Evolutionary conservation across 139 green algal species (phyloP).

Genomic region (Micractinium conductrix): DNA sequence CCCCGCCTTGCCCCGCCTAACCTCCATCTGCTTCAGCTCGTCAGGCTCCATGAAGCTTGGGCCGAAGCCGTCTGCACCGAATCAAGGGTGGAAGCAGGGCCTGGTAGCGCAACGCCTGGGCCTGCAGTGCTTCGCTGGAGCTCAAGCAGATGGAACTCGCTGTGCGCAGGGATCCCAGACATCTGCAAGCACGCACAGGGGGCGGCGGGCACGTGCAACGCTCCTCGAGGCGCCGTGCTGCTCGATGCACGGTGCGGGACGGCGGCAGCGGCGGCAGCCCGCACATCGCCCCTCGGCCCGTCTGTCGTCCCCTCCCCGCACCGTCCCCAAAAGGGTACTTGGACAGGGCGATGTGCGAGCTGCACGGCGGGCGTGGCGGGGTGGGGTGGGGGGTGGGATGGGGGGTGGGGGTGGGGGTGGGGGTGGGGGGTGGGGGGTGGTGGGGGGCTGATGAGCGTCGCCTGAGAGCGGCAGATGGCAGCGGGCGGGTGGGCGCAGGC

Average conservation of each 20-base stretch:
- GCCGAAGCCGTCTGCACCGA: not conserved
- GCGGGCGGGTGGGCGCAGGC: not conserved
- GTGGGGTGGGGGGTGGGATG: not conserved
- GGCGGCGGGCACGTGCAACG: too few species aligned
- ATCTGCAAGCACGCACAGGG: too few species aligned
- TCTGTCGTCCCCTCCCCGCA: too few species aligned
- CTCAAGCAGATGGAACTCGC: too few species aligned
- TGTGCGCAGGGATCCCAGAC: too few species aligned
- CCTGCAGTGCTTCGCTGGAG: too few species aligned
- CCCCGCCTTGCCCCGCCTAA: not conserved
- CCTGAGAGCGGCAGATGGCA: not conserved
- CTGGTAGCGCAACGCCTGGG: too few species aligned
- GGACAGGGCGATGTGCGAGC: constrained; percentile 15
- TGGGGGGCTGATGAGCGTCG: not conserved
- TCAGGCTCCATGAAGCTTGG: constrained; percentile 20
- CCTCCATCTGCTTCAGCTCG: constrained; percentile 29
- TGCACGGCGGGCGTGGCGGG: not conserved
- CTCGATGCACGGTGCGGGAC: too few species aligned
- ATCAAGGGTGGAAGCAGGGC: too few species aligned
- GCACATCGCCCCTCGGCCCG: too few species aligned
- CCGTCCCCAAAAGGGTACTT: constrained; percentile 6
- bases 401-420: not conserved
- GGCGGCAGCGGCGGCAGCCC: too few species aligned
- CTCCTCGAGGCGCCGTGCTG: too few species aligned
- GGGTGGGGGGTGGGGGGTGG: not conserved